These are phyloP conservation scores for Phalaenopsis hybrid DNA, from an alignment of 116 monocot genomes.

Conservation along the genomic window DNA sequence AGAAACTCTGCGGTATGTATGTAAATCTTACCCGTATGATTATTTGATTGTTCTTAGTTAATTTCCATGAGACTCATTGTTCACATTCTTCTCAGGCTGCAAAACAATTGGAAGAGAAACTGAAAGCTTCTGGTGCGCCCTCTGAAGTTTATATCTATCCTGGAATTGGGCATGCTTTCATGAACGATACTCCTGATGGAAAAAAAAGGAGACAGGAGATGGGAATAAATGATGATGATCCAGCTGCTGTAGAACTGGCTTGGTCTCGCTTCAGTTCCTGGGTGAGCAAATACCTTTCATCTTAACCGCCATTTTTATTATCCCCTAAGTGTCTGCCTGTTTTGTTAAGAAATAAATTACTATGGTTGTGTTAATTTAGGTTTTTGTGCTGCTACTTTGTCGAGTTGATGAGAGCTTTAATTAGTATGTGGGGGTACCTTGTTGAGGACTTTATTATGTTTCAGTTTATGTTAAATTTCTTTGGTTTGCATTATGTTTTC, in stretches of 20 bases:
- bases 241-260: conserved; percentile 49
- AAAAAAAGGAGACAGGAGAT: conserved; percentile 72
- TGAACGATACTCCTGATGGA: conserved; percentile 73
- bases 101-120: conserved; percentile 68
- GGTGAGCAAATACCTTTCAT: conserved; percentile 60
- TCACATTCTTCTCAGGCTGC: conserved; percentile 46
- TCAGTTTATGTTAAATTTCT: no score
- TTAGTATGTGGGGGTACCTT: not conserved
- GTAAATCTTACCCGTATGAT: no score
- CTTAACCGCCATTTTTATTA: not conserved
- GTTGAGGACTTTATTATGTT: not conserved
- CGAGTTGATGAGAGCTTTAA: not conserved
- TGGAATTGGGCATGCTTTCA: conserved; percentile 69
- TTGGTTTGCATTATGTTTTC: no score
- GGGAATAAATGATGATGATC: conserved; percentile 64
- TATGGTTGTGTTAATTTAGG: no score
- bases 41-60: no score
- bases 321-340: not conserved
- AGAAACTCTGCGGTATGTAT: no score
- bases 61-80: not conserved
- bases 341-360: not conserved
- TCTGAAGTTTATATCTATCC: conserved; percentile 71
- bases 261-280: conserved; percentile 86
- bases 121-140: conserved; percentile 59
- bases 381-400: not conserved